A percentile compares a stretch with the other conserved stretches of the same genome.
These are phyloP conservation scores for Colletotrichum noveboracense DNA, from an alignment of 2,329 filamentous ascomycete genomes.

Conservation along the genomic window DNA sequence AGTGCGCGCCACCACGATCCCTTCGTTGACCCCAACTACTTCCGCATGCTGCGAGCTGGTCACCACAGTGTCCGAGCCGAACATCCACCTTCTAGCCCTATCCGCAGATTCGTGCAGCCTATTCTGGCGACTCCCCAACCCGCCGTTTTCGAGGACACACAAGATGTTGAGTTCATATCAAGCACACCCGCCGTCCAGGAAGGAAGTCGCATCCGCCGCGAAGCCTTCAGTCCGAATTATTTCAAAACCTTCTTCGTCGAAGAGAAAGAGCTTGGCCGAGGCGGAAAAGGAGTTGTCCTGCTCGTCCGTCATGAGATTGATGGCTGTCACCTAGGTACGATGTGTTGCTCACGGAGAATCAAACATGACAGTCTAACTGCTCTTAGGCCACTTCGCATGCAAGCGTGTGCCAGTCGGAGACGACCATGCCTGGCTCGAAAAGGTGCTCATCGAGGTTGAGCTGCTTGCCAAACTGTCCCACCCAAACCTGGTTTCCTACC, in stretches of 20 bases:
- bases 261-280: conserved; percentile 82
- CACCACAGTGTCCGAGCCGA: conserved; percentile 49
- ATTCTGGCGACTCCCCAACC: conserved; percentile 33
- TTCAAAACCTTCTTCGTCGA: conserved; percentile 94
- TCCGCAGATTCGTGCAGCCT: conserved; percentile 58
- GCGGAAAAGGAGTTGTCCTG: conserved; percentile 93
- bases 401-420: conserved; percentile 96
- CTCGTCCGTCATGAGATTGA: conserved; percentile 94
- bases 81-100: conserved; percentile 55
- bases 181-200: conserved; percentile 56
- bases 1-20: conserved; percentile 55
- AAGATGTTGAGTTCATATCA: conserved; percentile 56
- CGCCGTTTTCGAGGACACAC: conserved; percentile 31
- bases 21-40: conserved; percentile 92
- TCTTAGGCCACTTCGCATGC: conserved; percentile 80
- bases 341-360: background rate
- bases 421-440: conserved; percentile 94
- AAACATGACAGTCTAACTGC: conserved; percentile 8
- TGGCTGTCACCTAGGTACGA: conserved; percentile 73
- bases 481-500: conserved; percentile 93
- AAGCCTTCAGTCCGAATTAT: conserved; percentile 91
- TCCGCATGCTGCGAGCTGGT: conserved; percentile 81
- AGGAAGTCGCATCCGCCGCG: conserved; percentile 77
- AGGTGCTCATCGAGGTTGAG: conserved; percentile 91
- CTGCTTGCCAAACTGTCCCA: conserved; percentile 90